Base-by-base conservation (phyloP, 768 basidiomycete species). In the Panaeolus cyanescens region DNA sequence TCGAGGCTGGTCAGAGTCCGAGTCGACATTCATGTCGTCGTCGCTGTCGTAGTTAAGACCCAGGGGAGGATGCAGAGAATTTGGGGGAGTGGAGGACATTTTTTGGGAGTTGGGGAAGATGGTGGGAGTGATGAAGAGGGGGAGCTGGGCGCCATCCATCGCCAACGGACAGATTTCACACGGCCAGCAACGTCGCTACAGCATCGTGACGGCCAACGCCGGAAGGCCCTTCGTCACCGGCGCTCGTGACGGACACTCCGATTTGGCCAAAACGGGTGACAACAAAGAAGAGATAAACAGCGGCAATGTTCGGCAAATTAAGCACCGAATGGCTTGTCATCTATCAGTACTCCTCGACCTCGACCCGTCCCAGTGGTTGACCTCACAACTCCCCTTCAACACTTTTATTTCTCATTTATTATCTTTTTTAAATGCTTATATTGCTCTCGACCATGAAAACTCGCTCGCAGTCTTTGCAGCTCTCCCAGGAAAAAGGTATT, bases 401-500 rank as follows among this genome's bases (percentile, higher is more conserved):
- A 67, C 82, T 1, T 97, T 98, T 71, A 80, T 98, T 50, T 86
- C 92, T 2, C 92, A 95, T 68, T 79, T 97, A 28, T 84, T 98
- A 60, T 89, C 92, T 31, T 96, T 98, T 69, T 79, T 96, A 69
- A 99, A 99, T 70, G 86, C 95, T 3, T 95, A 99, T 75, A 84
- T 99, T 62, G 95, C 95, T 1, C 84, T 87, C 64, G 87, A 90
- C 65, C 90, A 95, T 76, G 95, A 96, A 72, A 99, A 99, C 71
- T 85, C 91, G 4, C 81, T 99, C 36, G 92, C 95, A 5, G 91
- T 98, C 59, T 96, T 94, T 71, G 96, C 87, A 7, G 96, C 96
- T 4, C 80, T 95, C 53, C 92, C 92, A 1, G 87, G 86, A 20
- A 89, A 88, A 74, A 95, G 92, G 93, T 92, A 40, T 40, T 40